Base-by-base conservation (phyloP, 305 asterid species). In the Fraxinus albicans region DNA sequence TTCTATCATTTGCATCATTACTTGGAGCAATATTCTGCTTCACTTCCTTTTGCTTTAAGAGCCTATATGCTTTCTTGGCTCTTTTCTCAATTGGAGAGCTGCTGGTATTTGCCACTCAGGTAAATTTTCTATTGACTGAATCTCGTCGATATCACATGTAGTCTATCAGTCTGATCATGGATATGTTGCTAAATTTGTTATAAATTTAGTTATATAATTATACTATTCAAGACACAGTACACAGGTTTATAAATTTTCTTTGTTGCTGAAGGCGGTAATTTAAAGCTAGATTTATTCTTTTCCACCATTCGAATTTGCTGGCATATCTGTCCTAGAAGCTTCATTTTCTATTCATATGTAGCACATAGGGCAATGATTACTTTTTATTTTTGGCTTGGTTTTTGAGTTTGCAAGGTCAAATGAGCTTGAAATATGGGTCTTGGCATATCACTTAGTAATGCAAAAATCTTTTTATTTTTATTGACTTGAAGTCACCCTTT, bases 61-160 rank as follows among this genome's bases (percentile, higher is more conserved):
- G 90, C 92, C 86, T 94, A 36, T 91, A 90, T 80, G 93, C 78
- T 40, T 94, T 88, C 88, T 84, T 95, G 76, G 91, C 87, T 55
- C 86, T 94, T 65, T 93, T 95, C 36, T 89, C 97, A 8, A 83
- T 95, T 10, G 98, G 98, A 76, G 97, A 95, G 87, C 84, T 95
- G 87, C 91, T 95, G 23, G 91, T 93, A 67, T 95, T 95, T 88
- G 97, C 98, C 79, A 92, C 98, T 55, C 99, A 96, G 98, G 99
- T 94, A 83, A 80, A 31, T 6, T 19, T 25, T 78, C 78, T 70
- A 73, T 88, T 36, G 36, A 10, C 78, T 58, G 47, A 42, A 17
- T 53, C 4, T 5, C 3, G 55, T 78, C 21, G 17, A 77, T 36
- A 27, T 34, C 42, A 33, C 25, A 63, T 44, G 83, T 42, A 76